Base-by-base conservation (phyloP, 495 filamentous ascomycete species). In the Neurospora terricola region DNA sequence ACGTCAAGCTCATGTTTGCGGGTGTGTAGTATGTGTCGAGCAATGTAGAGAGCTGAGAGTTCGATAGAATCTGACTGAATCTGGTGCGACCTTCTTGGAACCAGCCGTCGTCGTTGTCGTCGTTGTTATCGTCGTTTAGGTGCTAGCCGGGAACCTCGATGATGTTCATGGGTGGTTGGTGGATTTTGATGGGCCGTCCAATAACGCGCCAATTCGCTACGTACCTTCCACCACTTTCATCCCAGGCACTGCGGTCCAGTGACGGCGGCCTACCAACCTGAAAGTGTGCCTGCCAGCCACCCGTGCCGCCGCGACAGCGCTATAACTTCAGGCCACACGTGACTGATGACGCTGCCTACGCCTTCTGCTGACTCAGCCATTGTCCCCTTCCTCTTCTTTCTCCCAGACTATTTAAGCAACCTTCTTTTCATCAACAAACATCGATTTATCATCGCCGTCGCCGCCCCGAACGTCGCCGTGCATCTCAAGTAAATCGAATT, bases 1-100 rank as follows among this genome's bases (percentile, higher is more conserved):
- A 98, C 12, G 62, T 83, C 74, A 84, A 80, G 82, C 86, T 84
- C 87, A 89, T 89, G 69, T 82, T 86, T 77, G 38, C 34, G 71
- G 72, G 38, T 74, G 66, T 70, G 38, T 66, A 12, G 54, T 27
- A 14, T 16, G 34, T 66, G 27, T 18, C 54, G 54, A 66, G 27
- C 27, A 34, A 66, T 66, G 8, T 16, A 16, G 14, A 62, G 14
- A 3, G 8, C 3, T 30, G 21, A 5, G 27, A 18, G 3, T 66
- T 34, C 54, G 27, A 14, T 16, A 2, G 11, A 66, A 36, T 34
- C 12, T 16, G 7, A 36, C 2, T 66, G 23, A 14, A 11, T 66
- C 14, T 14, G 54, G 12, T 66, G 54, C 54, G 54, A 66, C 54
- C 54, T 66, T 34, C 6, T 34, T 8, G 27, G 27, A 66, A 27